Evolutionary conservation across 331 rosid species (phyloP), one percentile per base, ranked within the genome.

Genomic region (Acacia pycnantha): DNA sequence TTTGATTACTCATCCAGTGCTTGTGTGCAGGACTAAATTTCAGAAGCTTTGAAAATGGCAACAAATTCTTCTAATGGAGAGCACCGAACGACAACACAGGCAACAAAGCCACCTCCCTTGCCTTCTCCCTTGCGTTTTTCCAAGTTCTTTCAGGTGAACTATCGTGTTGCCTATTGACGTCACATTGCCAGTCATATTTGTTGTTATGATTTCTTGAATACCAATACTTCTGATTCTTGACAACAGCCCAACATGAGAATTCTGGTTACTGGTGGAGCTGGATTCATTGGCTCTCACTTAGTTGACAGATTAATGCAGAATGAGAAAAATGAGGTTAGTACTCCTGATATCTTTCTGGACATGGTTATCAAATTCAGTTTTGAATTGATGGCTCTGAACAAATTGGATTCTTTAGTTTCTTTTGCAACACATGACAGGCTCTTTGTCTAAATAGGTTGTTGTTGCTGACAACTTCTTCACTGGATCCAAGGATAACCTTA

Each of bases 181-280:
- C 59, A 43, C 71, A 8, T 24, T 61, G 21, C 22, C 83, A 54
- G 43, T 79, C 41, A 14, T 18, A 6, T 64, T 64, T 24, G 16
- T 59, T 65, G 6, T 66, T 10, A 33, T 31, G 16, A 40, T 40
- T 69, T 40, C 31, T 40, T 40, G 73, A 37, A 37, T 37, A n/a
- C 51, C 31, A n/a, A 40, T 69, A 4, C 41, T 40, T 67, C 27
- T 67, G 47, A 67, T 31, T 67, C 48, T 21, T 67, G 73, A 65
- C 40, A 16, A n/a, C 51, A 93, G 94, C 87, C 95, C 68, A 93
- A 93, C 76, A 87, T 93, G 97, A 89, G 95, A 87, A 93, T 93
- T 64, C 83, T 93, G 88, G 90, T 91, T 37, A 91, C 94, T 10
- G 97, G 97, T 83, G 94, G 97, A 84, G 97, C 97, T 84, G 97